Percentiles rank a stretch among this genome's conserved stretches.
Evolutionary conservation across 768 basidiomycete genomes (phyloP).

Genomic region (Russula vinacea): DNA sequence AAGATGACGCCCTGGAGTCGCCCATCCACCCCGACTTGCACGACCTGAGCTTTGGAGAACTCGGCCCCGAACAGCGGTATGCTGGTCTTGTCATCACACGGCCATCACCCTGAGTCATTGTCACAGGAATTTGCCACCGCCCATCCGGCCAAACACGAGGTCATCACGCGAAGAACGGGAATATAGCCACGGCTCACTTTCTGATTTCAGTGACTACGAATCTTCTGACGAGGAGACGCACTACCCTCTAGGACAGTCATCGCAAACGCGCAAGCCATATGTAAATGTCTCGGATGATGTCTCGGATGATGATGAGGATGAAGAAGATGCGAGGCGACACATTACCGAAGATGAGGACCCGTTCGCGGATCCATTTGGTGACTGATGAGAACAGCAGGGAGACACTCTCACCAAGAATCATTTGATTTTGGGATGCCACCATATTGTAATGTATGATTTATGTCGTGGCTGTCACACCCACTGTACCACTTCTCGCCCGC

Average conservation of each 20-base stretch:
- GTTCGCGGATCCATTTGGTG: constrained; percentile 85
- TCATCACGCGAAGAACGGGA: constrained; percentile 42
- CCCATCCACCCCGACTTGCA: constrained; percentile 74
- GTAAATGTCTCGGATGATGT: no score
- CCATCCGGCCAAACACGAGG: constrained; percentile 55
- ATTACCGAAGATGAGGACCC: constrained; percentile 63
- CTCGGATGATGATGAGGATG: constrained; percentile 46
- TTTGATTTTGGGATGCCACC: not conserved
- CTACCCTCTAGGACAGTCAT: constrained; percentile 30
- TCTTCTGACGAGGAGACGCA: constrained; percentile 79
- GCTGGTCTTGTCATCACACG: constrained; percentile 10
- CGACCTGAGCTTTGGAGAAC: constrained; percentile 76
- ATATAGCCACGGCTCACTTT: constrained; percentile 65
- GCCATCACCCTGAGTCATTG: not conserved
- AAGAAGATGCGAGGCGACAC: constrained; percentile 37
- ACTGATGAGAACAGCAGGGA: constrained; percentile 24
- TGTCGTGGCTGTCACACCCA: constrained; percentile 41
- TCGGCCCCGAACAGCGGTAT: constrained; percentile 51
- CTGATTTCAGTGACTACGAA: constrained; percentile 93
- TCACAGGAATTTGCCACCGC: constrained; percentile 42
- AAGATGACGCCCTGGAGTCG: constrained; percentile 30
- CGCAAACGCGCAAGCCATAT: constrained; percentile 42
- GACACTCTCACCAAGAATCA: not conserved
- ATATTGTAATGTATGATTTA: constrained; percentile 8
- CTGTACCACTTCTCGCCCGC: constrained; percentile 41